phyloP scores from a whole-genome alignment of 2,329 filamentous ascomycete species.

The Fusarium dimerum region DNA sequence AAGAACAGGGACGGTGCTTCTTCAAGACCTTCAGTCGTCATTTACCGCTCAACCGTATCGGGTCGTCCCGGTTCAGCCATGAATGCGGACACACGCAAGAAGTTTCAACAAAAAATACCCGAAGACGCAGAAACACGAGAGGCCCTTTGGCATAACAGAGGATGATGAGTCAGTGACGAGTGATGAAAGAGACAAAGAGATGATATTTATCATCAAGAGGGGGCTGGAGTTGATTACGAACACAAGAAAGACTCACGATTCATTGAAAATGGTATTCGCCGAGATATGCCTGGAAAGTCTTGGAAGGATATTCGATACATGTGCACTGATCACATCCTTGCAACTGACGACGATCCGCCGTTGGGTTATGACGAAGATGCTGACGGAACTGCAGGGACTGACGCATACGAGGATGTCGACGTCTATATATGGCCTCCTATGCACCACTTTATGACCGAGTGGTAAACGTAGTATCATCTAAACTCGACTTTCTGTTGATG shows the following conservation, averaged over 20 bases:
- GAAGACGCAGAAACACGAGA: neutral
- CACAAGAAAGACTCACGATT: neutral
- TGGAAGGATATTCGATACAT: neutral
- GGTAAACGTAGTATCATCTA: too few relatives aligned
- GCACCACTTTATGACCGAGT: too few relatives aligned
- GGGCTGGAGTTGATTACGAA: neutral
- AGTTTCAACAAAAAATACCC: neutral
- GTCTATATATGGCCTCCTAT: too few relatives aligned
- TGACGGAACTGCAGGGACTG: neutral
- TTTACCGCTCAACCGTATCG: slow-evolving; percentile 4
- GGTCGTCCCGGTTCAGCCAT: neutral
- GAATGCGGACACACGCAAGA: neutral
- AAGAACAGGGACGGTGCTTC: slow-evolving; percentile 2
- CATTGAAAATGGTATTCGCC: neutral
- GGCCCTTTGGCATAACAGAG: neutral
- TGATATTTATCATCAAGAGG: neutral
- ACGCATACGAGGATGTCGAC: neutral
- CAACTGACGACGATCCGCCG: neutral
- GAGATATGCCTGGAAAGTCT: neutral
- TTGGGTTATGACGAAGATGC: neutral
- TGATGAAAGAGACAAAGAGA: neutral
- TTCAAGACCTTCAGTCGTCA: slow-evolving; percentile 5
- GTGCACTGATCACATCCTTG: neutral
- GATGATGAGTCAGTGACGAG: neutral
- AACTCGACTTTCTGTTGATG: too few relatives aligned